These are phyloP conservation scores for Pseudozyma thailandica DNA, from an alignment of 1,284 basidiomycete genomes.

Conservation along the genomic window DNA sequence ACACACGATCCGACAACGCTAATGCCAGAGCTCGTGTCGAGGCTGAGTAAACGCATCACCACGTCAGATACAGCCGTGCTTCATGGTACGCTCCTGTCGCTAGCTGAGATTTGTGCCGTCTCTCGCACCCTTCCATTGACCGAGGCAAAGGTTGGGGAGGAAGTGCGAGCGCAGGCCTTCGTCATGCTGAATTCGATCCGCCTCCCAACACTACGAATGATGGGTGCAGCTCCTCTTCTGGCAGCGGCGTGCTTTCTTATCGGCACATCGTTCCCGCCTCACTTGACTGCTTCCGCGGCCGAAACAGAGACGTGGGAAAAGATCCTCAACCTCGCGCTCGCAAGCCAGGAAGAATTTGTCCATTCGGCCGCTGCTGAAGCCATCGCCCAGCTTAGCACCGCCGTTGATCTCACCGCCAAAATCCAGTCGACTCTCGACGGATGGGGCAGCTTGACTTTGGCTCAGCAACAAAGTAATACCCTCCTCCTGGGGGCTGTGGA, in stretches of 20 bases:
- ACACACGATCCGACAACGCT: slow-evolving; percentile 74
- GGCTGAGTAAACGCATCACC: slow-evolving; percentile 17
- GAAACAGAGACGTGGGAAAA: slow-evolving; percentile 38
- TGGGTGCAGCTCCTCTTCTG: slow-evolving; percentile 80
- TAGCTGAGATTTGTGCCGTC: slow-evolving; percentile 77
- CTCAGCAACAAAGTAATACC: slow-evolving; percentile 80
- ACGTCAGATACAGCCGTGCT: slow-evolving; percentile 75
- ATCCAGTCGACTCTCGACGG: slow-evolving; percentile 72
- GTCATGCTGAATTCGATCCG: slow-evolving; percentile 73
- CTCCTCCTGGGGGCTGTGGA: slow-evolving; percentile 79
- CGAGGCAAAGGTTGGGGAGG: slow-evolving; percentile 18
- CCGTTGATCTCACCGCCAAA: slow-evolving; percentile 73
- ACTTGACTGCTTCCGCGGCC: slow-evolving; percentile 1
- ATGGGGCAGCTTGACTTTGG: slow-evolving; percentile 73
- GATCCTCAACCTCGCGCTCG: slow-evolving; percentile 78
- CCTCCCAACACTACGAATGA: slow-evolving; percentile 73
- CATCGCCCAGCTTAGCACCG: slow-evolving; percentile 75
- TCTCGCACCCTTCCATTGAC: slow-evolving; percentile 69
- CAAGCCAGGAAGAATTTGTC: slow-evolving; percentile 75
- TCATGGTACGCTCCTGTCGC: slow-evolving; percentile 82
- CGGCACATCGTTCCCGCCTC: slow-evolving; percentile 67
- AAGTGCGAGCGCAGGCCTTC: slow-evolving; percentile 68
- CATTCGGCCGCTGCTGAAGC: slow-evolving; percentile 80
- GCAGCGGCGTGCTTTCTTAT: slow-evolving; percentile 80
- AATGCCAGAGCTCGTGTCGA: slow-evolving; percentile 71